These are phyloP conservation scores for Claviceps monticola DNA, from an alignment of 2,329 filamentous ascomycete genomes.

Conservation along the genomic window DNA sequence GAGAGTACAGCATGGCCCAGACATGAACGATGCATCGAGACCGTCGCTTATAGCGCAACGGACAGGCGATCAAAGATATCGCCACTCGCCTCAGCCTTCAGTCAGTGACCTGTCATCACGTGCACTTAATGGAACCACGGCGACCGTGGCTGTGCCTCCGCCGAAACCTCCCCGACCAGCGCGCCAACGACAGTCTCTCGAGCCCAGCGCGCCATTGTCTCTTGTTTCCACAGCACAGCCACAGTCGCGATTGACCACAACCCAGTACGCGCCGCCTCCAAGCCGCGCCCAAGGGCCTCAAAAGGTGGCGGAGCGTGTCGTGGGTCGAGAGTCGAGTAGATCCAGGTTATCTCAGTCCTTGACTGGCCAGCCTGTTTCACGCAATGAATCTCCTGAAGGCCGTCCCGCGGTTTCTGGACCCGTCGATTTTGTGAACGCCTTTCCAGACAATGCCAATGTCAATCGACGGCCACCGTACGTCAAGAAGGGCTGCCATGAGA, in stretches of 20 bases:
- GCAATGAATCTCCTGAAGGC: conserved; percentile 7
- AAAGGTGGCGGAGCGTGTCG: conserved; percentile 22
- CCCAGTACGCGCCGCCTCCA: conserved; percentile 18
- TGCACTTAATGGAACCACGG: conserved; percentile 3
- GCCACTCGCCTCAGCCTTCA: conserved; percentile 34
- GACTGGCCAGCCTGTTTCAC: background rate
- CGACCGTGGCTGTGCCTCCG: conserved; percentile 14
- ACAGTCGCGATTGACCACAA: conserved; percentile 11
- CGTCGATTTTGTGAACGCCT: conserved; percentile 44
- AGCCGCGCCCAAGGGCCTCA: conserved; percentile 17
- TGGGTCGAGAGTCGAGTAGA: conserved; percentile 11
- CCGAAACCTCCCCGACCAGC: conserved; percentile 31
- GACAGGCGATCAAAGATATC: conserved; percentile 30
- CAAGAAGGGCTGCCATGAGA: conserved; percentile 58
- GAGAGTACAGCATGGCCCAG: conserved; percentile 30
- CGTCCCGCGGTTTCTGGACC: conserved; percentile 24
- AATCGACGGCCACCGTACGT: conserved; percentile 73
- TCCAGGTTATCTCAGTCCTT: conserved; percentile 7
- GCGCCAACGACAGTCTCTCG: conserved; percentile 10
- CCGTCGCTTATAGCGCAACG: conserved; percentile 25
- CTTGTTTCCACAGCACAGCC: conserved; percentile 15
- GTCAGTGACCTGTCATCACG: conserved; percentile 7
- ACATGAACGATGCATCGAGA: conserved; percentile 25
- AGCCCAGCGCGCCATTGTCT: conserved; percentile 7
- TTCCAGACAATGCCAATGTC: conserved; percentile 70